Conservation (phyloP, 2,329 filamentous ascomycete genomes). For the Aspergillus ochraceoroseus region DNA sequence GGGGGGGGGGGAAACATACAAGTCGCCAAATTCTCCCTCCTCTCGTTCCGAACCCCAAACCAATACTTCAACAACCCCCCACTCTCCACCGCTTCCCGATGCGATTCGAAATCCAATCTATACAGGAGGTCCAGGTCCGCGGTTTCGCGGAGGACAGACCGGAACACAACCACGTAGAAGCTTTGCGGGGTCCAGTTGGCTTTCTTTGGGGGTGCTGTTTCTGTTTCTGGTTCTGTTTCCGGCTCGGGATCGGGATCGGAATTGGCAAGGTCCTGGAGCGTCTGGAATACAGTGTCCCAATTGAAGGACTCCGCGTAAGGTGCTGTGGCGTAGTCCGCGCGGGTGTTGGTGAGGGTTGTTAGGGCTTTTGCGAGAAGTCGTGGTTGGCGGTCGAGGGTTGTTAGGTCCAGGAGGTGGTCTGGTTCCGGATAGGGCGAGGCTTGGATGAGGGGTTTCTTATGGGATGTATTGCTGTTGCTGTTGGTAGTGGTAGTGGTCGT, state of each 20-base stretch:
- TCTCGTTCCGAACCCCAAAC: constrained; percentile 69
- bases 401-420: constrained; percentile 68
- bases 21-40: constrained; percentile 75
- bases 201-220: constrained; percentile 42
- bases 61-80: constrained; percentile 91
- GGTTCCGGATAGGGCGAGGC: constrained; percentile 71
- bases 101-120: constrained; percentile 69
- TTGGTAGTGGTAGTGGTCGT: constrained; percentile 7
- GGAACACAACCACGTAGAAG: constrained; percentile 83
- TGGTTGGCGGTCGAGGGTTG: constrained; percentile 60
- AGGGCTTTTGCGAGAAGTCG: constrained; percentile 68
- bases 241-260: no score
- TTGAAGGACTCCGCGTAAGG: constrained; percentile 73
- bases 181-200: constrained; percentile 56
- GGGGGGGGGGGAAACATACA: constrained; percentile 45
- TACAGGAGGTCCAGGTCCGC: constrained; percentile 66
- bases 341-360: constrained; percentile 56
- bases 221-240: no score
- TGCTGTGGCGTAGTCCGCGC: constrained; percentile 69
- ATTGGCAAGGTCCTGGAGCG: constrained; percentile 54
- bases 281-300: constrained; percentile 60
- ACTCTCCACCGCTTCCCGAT: constrained; percentile 71
- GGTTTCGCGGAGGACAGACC: constrained; percentile 63
- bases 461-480: constrained; percentile 10
- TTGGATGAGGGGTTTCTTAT: constrained; percentile 46